A percentile compares a stretch with the other conserved stretches of the same genome.
phyloP scores from a whole-genome alignment of 176 grass and related monocot species.

The Oryza punctata region DNA sequence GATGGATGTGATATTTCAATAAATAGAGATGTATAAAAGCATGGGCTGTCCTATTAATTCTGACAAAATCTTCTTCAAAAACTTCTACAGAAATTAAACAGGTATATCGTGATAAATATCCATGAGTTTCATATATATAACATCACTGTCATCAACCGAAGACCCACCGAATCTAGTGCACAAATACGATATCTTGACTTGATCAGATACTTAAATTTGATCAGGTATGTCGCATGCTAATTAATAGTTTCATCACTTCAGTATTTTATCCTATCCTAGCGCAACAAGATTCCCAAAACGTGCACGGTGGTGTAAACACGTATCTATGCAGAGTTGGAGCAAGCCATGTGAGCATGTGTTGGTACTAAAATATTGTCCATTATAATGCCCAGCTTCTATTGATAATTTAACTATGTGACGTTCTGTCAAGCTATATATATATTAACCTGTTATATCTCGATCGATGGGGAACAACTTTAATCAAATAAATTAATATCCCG shows the following conservation, averaged over 20 bases:
- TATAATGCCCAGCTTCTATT: neutral
- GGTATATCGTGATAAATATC: too few species aligned
- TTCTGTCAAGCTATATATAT: too few species aligned
- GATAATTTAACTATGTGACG: too few species aligned
- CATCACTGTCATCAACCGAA: neutral
- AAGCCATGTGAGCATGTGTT: constrained; percentile 33
- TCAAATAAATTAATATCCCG: too few species aligned
- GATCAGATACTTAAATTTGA: constrained; percentile 6
- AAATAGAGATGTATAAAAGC: too few species aligned
- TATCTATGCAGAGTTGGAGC: neutral
- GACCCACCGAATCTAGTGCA: constrained; percentile 38
- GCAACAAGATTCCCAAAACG: constrained; percentile 14
- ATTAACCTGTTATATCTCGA: neutral
- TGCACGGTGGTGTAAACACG: neutral
- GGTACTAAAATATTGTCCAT: neutral
- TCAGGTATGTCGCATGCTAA: neutral
- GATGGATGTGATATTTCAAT: too few species aligned
- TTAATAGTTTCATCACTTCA: neutral
- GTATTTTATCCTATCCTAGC: constrained; percentile 33
- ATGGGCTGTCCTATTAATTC: too few species aligned
- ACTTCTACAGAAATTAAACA: neutral
- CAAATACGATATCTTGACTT: constrained; percentile 12
- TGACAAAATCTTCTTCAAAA: too few species aligned
- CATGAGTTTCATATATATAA: neutral
- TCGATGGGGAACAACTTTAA: neutral